Base-by-base conservation (phyloP, 2,329 filamentous ascomycete genomes). In the Ascochyta pisi region DNA sequence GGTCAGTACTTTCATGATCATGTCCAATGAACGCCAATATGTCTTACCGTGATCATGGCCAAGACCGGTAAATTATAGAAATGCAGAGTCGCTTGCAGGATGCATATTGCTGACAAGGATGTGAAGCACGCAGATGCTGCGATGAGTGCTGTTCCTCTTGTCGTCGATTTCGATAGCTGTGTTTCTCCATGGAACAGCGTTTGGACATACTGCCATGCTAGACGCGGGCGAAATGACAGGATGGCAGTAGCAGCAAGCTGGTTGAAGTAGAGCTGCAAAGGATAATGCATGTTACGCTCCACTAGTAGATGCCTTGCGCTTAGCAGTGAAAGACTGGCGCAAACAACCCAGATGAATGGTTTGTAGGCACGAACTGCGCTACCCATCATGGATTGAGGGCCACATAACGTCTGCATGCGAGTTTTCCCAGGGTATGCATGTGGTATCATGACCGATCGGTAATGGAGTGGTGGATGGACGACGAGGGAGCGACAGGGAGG, bases 41-140 rank as follows among this genome's bases (percentile, higher is more conserved):
- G n/a, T 29, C 70, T 62, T 58, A 74, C 73, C 2, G 62, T 60
- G 7, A 73, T 50, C 66, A 73, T 71, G 19, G 61, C 56, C 12
- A 75, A 50, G 0, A 71, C 65, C 2, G 72, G 58, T 3, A 74
- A 29, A 43, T 75, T 73, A 16, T 63, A 62, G 33, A 67, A 66
- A 50, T 73, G 73, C 19, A 75, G 37, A 8, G 73, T 50, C 5
- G 71, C 67, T 46, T 75, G 71, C 9, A 68, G 41, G 16, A 57
- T 60, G 24, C 69, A 62, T 5, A 66, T 50, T n/a, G 65, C 58
- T 3, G 70, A 63, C n/a, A 65, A 42, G 7, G 68, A 59, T 43
- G 62, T 54, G 12, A 64, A 42, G 44, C 51, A 55, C 6, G 46
- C 46, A 10, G 60, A 55, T 6, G 37, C 43, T 2, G 26, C 35